Evolutionary conservation across 2,329 filamentous ascomycete species (phyloP), one percentile per base, ranked within the genome.

Genomic region (Fusarium fracticaudum): DNA sequence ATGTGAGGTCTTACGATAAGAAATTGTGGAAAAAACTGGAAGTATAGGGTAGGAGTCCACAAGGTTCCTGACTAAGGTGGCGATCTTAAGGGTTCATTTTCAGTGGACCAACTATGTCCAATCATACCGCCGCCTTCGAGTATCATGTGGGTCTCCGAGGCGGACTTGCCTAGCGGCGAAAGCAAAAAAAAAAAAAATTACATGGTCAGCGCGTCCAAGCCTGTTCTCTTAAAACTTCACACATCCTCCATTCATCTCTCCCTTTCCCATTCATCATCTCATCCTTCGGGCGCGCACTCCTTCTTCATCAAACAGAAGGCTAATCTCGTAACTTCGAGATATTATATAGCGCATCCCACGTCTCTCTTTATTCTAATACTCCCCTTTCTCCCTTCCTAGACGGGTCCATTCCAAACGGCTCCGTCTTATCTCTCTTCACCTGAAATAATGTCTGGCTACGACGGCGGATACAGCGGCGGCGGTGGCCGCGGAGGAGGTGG

Each of bases 391-490:
- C 53, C 67, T 67, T 65, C 60, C 43, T 60, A 65, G 67, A 73
- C 71, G 55, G 45, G 50, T 73, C 59, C 24, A 67, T 69, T 60
- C 14, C 45, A 61, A 59, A 40, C 55, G 64, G 47, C 53, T 60
- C 59, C 69, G 58, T 74, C 73, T 67, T 59, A 75, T 62, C 55
- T 58, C 54, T 67, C 58, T 57, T 64, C 60, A 54, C 63, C 58
- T 70, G 54, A 60, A 65, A 84, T 76, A 65, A 87, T 87, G 86
- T 87, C 86, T 78, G 86, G 78, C 70, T 76, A 77, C 77, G 79
- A 77, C 60, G 76, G 79, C 64, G 75, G 77, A 63, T 78, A 79
- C 60, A 74, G 80, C 60, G 79, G 80, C 53, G 78, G 79, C 65
- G 80, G 80, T 61, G 74, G 79, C 66, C 71, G 77, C 55, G 78